Base-by-base conservation (phyloP, 2,329 filamentous ascomycete species). In the Botryotinia convoluta region DNA sequence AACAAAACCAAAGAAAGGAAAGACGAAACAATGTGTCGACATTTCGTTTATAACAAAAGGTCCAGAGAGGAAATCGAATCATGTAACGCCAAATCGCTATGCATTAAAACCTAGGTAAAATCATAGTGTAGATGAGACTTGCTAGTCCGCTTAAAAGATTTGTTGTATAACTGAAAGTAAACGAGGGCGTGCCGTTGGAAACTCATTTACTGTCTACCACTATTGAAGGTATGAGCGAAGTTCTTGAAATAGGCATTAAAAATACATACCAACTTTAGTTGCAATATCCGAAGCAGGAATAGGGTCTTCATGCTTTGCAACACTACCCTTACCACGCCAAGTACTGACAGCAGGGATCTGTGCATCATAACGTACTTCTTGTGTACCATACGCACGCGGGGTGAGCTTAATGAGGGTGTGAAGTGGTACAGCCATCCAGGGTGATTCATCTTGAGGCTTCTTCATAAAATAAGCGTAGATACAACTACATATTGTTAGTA, bases 401-500 rank as follows among this genome's bases (percentile, higher is more conserved):
- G 96, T 98, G 69, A 99, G 87, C 84, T 98, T 98, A 84, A 99
- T 98, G 65, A 99, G 87, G 14, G 94, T 97, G 82, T 99, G 96
- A 75, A 99, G 87, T 10, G 96, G 96, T 14, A 99, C 96, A 80
- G 98, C 95, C 93, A 98, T 97, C 96, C 96, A 99, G 0, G 96
- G 96, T 77, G 93, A 96, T 83, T 93, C 89, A 78, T 95, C 91
- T 83, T 98, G 96, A 72, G 94, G 92, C 79, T 96, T 94, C 80
- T 98, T 97, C 92, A 98, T 97, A 83, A 98, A 99, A 83, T 99
- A 99, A 44, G 96, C 94, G 81, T 98, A 99, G 79, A 99, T 97
- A 85, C 96, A 99, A 32, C 61, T 72, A 54, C 18, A 39, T 3
- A 9, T n/a, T 18, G n/a, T 68, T 22, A 54, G 26, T 20, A 35